Percentiles rank a stretch among this genome's conserved stretches.
These are phyloP conservation scores for Melampsora larici-populina DNA, from an alignment of 1,284 basidiomycete species.

Conservation along the genomic window DNA sequence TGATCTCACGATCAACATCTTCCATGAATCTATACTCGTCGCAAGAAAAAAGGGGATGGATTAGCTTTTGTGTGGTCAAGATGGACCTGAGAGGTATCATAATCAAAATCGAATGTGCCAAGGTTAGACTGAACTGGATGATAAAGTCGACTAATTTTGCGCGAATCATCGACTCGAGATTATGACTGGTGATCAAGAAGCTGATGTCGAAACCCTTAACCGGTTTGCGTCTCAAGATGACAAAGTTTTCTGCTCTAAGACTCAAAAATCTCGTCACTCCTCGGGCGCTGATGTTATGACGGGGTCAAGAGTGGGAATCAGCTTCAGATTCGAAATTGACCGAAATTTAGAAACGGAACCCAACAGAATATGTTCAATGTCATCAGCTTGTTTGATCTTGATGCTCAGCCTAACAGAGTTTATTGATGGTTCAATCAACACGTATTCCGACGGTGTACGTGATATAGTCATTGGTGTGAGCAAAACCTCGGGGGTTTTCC, in stretches of 20 bases:
- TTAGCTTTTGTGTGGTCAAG: neutral
- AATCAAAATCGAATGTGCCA: no score
- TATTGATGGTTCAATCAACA: slow-evolving; percentile 92
- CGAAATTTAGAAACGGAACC: neutral
- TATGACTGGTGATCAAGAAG: slow-evolving; percentile 95
- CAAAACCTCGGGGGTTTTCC: slow-evolving; percentile 86
- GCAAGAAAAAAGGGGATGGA: slow-evolving; percentile 48
- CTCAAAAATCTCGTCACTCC: slow-evolving; percentile 99
- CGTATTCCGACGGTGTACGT: slow-evolving; percentile 92
- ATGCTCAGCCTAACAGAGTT: slow-evolving; percentile 96
- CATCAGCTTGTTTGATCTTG: slow-evolving; percentile 98
- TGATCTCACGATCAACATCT: slow-evolving; percentile 59
- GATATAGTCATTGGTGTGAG: slow-evolving; percentile 89
- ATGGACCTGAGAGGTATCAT: neutral
- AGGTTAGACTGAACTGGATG: slow-evolving; percentile 67
- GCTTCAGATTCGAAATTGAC: neutral
- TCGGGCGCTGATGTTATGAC: slow-evolving; percentile 56
- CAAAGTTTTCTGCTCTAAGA: slow-evolving; percentile 94
- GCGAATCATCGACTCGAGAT: slow-evolving; percentile 96
- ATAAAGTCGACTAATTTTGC: slow-evolving; percentile 99
- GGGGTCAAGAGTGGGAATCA: neutral
- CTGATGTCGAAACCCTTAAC: slow-evolving; percentile 97
- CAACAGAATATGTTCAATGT: slow-evolving; percentile 96
- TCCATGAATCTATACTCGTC: slow-evolving; percentile 51
- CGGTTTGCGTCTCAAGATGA: slow-evolving; percentile 90